Conservation (phyloP, 805 yeast species). For the Saccharomyces kudriavzevii region DNA sequence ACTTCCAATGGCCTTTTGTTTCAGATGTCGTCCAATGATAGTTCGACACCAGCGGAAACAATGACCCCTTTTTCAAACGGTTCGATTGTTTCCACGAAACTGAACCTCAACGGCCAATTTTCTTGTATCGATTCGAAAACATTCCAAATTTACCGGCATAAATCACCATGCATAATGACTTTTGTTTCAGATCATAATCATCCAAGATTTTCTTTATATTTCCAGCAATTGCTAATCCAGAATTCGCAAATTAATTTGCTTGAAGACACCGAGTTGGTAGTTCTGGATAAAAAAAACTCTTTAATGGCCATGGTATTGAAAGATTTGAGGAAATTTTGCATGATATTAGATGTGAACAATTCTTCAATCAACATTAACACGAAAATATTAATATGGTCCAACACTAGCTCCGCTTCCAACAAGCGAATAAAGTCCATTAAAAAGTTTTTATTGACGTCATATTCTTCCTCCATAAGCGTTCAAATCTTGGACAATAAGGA, state of each 20-base stretch:
- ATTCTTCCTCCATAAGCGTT: background rate
- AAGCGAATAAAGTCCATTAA: background rate
- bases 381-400: constrained; percentile 5
- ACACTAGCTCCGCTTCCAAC: background rate
- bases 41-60: background rate
- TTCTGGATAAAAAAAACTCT: constrained; percentile 11
- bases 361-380: background rate
- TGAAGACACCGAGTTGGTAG: constrained; percentile 13
- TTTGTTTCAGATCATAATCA: constrained; percentile 11
- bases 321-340: constrained; percentile 4
- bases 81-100: background rate
- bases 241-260: constrained; percentile 12
- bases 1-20: constrained; percentile 11
- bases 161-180: constrained; percentile 3
- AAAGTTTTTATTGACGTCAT: background rate
- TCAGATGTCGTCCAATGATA: constrained; percentile 8
- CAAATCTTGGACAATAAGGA: background rate
- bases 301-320: constrained; percentile 15
- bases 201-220: constrained; percentile 10
- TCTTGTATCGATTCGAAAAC: constrained; percentile 1
- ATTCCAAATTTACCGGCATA: background rate
- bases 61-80: background rate
- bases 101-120: constrained; percentile 9
- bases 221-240: constrained; percentile 8
- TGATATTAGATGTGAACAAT: background rate